Evolutionary conservation across 148 eudicot genomes (phyloP), one percentile per base, ranked within the genome.

Genomic region (Persicaria maculosa): DNA sequence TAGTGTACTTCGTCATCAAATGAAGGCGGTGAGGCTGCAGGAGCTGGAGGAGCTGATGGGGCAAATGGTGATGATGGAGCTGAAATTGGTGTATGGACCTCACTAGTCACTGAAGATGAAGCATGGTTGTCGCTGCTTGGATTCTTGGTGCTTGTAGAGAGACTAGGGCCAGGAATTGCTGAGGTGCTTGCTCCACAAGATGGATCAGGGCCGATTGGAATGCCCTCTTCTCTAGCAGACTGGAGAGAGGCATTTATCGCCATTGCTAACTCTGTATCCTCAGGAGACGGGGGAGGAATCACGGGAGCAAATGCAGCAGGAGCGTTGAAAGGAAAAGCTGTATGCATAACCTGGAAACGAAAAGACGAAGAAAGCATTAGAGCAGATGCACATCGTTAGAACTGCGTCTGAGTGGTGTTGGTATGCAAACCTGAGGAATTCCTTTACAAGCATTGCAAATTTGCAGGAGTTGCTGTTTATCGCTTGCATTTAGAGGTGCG

Each of bases 361-460:
- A 47, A 4, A 43, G 16, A 20, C 36, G 62, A 44, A 62, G 20
- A 74, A 1, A 74, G 45, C 58, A 70, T 5, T 7, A 70, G 47
- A 68, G 17, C n/a, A 68, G 9, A 70, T 14, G 9, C 40, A 31
- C 40, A 70, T 44, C 0, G 5, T 44, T 3, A 50, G 45, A 3
- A 48, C 36, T 31, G 45, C 19, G 15, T 50, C 40, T 31, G 40
- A 31, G 3, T 31, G 40, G 40, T 31, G 40, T 31, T 2, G 40
- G 67, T 6, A 48, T 68, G 50, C 14, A 19, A 86, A 92, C 99
- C 97, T 95, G 99, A 40, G 99, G 99, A 76, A 95, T 89, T 79
- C 99, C 99, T 82, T 92, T 92, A 83, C 99, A 95, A n/a, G 99
- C 99, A 86, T 82, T 84, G 75, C 94, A 87, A 74, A 95, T 90